Base-by-base conservation (phyloP, 2,329 filamentous ascomycete species). In the Fusarium sp. region DNA sequence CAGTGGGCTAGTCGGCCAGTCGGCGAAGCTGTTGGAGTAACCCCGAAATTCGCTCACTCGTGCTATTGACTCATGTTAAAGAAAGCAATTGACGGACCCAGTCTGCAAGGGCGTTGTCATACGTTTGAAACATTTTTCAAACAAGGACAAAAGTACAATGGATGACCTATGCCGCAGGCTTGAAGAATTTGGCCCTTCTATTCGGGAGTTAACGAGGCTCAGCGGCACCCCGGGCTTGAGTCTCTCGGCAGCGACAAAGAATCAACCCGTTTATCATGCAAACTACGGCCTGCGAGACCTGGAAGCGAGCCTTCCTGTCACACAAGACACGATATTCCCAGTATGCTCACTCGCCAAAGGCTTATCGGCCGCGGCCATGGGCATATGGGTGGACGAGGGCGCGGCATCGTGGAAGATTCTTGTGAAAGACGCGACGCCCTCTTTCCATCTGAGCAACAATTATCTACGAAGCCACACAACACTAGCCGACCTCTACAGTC, bases 111-210 rank as follows among this genome's bases (percentile, higher is more conserved):
- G 8, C 30, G 30, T 32, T 32, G 10, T 23, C 23, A 32, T 32
- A 11, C 30, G 17, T 45, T 18, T 0, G 3, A 45, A 5, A 1
- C 11, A 13, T 3, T 6, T 18, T 9, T 2, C 23, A 23, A 13
- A 33, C 5, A 33, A 33, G 26, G 10, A 26, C 3, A 8, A 7
- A 18, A 13, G 17, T 13, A 17, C 11, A 20, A 45, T 45, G 42
- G 11, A 45, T 3, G 4, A 45, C 11, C 8, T 45, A 45, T 9
- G 4, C 11, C 23, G 42, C 3, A 27, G 20, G 23, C 42, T 45
- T 27, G 42, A 18, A 13, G 17, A 26, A 5, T 45, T 27, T 4
- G 15, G 23, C 23, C 23, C 42, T 26, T 15, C 41, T 17, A 18
- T 44, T 26, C 41, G 6, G 26, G 41, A 44, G 7, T 26, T 44